These are phyloP conservation scores for Bodo saltans DNA, from an alignment of 78 protist genomes.

Conservation along the genomic window DNA sequence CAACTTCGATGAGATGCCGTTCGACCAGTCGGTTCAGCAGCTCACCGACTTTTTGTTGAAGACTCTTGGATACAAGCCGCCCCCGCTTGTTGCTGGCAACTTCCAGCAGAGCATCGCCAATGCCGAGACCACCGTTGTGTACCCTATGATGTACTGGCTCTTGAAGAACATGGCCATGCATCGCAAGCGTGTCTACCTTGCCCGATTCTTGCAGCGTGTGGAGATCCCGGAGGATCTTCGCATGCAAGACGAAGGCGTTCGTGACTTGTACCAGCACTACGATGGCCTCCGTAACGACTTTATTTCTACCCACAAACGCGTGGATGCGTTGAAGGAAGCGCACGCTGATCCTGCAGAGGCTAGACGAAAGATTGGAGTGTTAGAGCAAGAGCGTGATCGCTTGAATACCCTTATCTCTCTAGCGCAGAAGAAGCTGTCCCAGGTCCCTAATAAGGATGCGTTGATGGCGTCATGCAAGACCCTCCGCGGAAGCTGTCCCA, in stretches of 20 bases:
- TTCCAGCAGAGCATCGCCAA: neutral
- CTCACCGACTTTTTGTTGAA: neutral
- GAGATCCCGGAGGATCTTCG: slow-evolving; percentile 35
- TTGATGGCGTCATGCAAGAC: no score
- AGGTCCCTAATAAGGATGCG: slow-evolving; percentile 12
- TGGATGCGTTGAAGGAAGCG: slow-evolving; percentile 11
- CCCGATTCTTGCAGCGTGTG: slow-evolving; percentile 8
- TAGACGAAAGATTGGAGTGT: neutral
- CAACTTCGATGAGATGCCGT: neutral
- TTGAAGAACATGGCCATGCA: neutral
- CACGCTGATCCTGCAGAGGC: neutral
- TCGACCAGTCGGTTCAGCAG: neutral
- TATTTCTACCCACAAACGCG: neutral
- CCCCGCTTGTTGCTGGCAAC: neutral
- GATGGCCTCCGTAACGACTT: neutral
- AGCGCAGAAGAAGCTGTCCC: slow-evolving; percentile 10
- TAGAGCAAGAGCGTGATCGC: slow-evolving; percentile 11
- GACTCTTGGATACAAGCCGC: neutral
- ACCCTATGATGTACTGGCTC: slow-evolving; percentile 32
- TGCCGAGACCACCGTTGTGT: slow-evolving; percentile 24
- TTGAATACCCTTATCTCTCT: neutral
- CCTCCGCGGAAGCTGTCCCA: neutral
- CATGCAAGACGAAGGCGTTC: slow-evolving; percentile 21
- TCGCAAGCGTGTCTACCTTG: slow-evolving; percentile 29
- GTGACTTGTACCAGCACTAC: slow-evolving; percentile 16